A percentile compares a stretch with the other conserved stretches of the same genome.
These are phyloP conservation scores for Cucurbita ficifolia DNA, from an alignment of 306 rosid genomes.

Conservation along the genomic window DNA sequence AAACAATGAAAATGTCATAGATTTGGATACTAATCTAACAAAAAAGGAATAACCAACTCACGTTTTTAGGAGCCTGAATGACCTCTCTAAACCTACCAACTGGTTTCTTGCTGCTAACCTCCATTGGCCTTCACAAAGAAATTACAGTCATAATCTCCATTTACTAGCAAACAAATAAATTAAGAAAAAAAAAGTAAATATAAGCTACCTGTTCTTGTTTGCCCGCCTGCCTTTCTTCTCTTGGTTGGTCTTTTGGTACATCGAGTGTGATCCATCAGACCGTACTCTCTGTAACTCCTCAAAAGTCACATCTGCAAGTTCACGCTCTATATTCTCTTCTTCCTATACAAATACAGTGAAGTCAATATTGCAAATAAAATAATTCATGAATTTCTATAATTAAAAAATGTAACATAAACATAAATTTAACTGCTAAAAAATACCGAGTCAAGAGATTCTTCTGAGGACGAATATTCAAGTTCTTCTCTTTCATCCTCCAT, in stretches of 20 bases:
- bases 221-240: slow-evolving; percentile 42
- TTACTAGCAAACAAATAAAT: not conserved
- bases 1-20: not conserved
- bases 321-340: slow-evolving; percentile 54
- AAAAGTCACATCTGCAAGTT: slow-evolving; percentile 66
- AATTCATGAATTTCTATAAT: not conserved
- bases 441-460: slow-evolving; percentile 2
- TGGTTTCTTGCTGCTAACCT: slow-evolving; percentile 72
- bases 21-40: not conserved
- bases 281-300: slow-evolving; percentile 81
- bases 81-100: slow-evolving; percentile 58
- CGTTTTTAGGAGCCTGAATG: slow-evolving; percentile 69
- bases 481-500: slow-evolving; percentile 13
- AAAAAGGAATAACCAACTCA: slow-evolving; percentile 11
- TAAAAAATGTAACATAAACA: not conserved
- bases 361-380: not conserved
- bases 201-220: slow-evolving; percentile 64
- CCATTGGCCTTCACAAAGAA: slow-evolving; percentile 64
- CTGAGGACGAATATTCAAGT: slow-evolving; percentile 9
- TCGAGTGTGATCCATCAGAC: slow-evolving; percentile 43
- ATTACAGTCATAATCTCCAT: slow-evolving; percentile 1
- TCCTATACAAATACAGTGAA: slow-evolving; percentile 14
- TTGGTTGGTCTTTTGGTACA: slow-evolving; percentile 22
- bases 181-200: not conserved
- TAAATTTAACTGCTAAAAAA: not conserved